Evolutionary conservation across 2,329 filamentous ascomycete species (phyloP), one percentile per base, ranked within the genome.

Genomic region (Paradendryphiella salina): DNA sequence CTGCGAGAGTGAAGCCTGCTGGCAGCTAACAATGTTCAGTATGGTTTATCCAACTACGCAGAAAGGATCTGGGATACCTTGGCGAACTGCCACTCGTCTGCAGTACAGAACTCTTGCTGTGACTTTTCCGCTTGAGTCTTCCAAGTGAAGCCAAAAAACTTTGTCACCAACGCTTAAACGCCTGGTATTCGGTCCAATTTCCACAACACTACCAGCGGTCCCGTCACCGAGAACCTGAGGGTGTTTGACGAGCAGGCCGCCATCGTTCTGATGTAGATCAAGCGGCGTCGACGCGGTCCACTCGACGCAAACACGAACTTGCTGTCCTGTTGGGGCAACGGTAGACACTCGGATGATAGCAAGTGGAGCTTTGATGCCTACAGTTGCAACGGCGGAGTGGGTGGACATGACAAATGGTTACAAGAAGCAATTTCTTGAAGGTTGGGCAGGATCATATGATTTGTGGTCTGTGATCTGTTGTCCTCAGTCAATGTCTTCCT

Each of bases 281-380:
- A 86, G 72, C 0, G 84, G 84, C 1, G 81, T 83, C 1, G 83
- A 84, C 2, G 82, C 78, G 1, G 82, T 83, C 80, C 81, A 86
- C 50, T 79, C 72, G 8, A 83, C 79, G 20, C 74, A 77, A 33
- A 86, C 70, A 13, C 79, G 75, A 28, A 84, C 77, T 66, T 86
- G 79, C 29, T 78, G 75, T 9, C 40, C 57, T 11, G 34, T 50
- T 1, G 73, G 72, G 11, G 51, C 47, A 4, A 68, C 47, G 5
- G 73, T 76, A 1, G 73, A 68, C 3, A 76, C 66, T 43, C 72
- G 56, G 7, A 65, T 66, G 17, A 75, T 52, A 1, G 55, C 61
- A 4, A 79, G 69, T 13, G 70, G 70, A 3, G 63, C 64, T 32
- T 74, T 72, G 36, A 71, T 23, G 3, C 62, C 69, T 8, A 73